phyloP scores from a whole-genome alignment of 306 rosid genomes.

The Sophora flavescens region DNA sequence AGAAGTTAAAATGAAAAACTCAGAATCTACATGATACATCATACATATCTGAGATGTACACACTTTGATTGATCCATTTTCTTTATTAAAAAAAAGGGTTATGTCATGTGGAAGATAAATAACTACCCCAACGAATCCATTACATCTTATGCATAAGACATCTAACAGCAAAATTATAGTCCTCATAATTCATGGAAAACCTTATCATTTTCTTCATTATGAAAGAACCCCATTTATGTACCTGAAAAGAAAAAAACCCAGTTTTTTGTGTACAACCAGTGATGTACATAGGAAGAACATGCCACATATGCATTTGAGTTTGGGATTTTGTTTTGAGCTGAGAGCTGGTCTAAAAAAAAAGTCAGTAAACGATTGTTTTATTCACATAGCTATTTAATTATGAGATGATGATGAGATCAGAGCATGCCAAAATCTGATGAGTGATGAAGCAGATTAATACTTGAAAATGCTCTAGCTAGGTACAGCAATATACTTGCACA shows the following conservation, averaged over 20 bases:
- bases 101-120: not conserved
- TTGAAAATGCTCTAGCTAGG: not conserved
- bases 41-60: not conserved
- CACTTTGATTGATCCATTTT: not conserved
- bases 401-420: not conserved
- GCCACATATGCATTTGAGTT: not conserved
- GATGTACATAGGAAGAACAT: not conserved
- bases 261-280: not conserved
- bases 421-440: constrained; percentile 18
- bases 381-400: no score
- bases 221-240: not conserved
- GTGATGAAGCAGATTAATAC: not conserved
- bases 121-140: constrained; percentile 8
- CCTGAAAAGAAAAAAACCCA: not conserved
- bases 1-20: not conserved
- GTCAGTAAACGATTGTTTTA: no score
- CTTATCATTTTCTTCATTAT: not conserved
- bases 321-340: not conserved
- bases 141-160: not conserved
- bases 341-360: no score
- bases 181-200: not conserved
- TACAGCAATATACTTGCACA: not conserved
- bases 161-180: not conserved
- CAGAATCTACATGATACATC: no score
- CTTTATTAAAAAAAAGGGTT: not conserved